Base-by-base conservation (phyloP, 192 early-diverging fungal species). In the Coemansia sp. region DNA sequence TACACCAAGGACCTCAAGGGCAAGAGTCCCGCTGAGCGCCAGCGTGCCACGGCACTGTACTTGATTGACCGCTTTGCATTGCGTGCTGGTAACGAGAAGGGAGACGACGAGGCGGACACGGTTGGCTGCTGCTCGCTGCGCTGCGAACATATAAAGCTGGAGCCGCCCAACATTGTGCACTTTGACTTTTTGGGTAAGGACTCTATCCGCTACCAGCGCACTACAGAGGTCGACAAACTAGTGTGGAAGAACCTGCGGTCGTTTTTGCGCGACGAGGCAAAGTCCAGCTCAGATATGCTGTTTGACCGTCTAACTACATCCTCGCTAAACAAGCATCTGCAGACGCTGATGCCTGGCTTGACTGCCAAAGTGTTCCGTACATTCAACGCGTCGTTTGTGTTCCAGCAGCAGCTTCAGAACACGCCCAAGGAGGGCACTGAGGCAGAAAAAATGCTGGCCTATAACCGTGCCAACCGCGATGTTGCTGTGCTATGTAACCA, bases 341-440 rank as follows among this genome's bases (percentile, higher is more conserved):
- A 85, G 23, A 84, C 58, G 31, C 84, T 89, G 59, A 97, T 96
- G 94, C 77, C 82, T 12, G 94, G 94, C 5, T 70, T 98, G 46
- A 94, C 92, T 5, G 96, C 94, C 44, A 98, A 98, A 70, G 96
- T 98, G 13, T 98, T 98, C 80, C 94, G 96, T 91, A 98, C 96
- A 19, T 96, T 85, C 74, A 98, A 98, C 61, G 96, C 96, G 6
- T 96, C 94, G 13, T 79, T 81, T 56, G 93, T 92, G 3, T 95
- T 96, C 81, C 92, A 96, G 76, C 78, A 91, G 46, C 86, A 98
- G 72, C 80, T 98, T 20, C 70, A 70, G 45, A 65, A 79, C 57
- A 95, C 91, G 12, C 85, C 86, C 1, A 52, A 41, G 6, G 70
- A 86, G 11, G 91, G 87, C 15, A 83, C 87, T 0, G 70, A 68